Evolutionary conservation across 148 eudicot genomes (phyloP), one percentile per base, ranked within the genome.

Genomic region (Dianthus caryophyllus): DNA sequence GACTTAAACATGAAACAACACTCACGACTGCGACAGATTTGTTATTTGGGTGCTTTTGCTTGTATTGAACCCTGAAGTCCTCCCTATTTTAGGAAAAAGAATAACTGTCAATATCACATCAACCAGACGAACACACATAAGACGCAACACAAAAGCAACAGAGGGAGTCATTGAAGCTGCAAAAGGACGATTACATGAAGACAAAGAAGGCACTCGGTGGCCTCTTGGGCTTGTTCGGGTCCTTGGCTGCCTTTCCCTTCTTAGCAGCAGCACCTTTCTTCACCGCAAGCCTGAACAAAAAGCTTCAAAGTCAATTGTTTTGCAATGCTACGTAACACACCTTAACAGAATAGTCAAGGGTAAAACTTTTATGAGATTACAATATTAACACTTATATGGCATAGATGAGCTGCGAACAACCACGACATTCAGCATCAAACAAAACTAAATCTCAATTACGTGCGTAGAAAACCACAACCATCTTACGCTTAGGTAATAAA

Each of bases 221-320:
- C 78, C 85, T 79, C 82, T 82, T 84, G 47, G 88, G 88, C 79
- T 79, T 79, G 88, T 84, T 84, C 54, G 88, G 88, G 57, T 84
- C 88, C 84, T 84, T 84, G 0, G 75, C 82, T 33, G 67, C 69
- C 66, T 84, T 82, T 12, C 68, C 75, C 65, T 84, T 81, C 76
- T 70, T 75, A 17, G 72, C 66, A 17, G 72, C 66, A 0, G 78
- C 77, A n/a, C 84, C 79, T 25, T 77, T 79, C 75, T 77, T 84
- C 82, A 82, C 85, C 47, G 82, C 65, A 8, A 84, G 77, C 82
- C 88, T 84, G 48, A 6, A 41, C 16, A 0, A 22, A 26, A 14
- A n/a, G n/a, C n/a, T n/a, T n/a, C n/a, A n/a, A n/a, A n/a, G n/a
- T n/a, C n/a, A n/a, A n/a, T n/a, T n/a, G n/a, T n/a, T n/a, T n/a